A percentile compares a stretch with the other conserved stretches of the same genome.
Evolutionary conservation across 805 yeast genomes (phyloP).

Genomic region (Wickerhamiella australiensis): DNA sequence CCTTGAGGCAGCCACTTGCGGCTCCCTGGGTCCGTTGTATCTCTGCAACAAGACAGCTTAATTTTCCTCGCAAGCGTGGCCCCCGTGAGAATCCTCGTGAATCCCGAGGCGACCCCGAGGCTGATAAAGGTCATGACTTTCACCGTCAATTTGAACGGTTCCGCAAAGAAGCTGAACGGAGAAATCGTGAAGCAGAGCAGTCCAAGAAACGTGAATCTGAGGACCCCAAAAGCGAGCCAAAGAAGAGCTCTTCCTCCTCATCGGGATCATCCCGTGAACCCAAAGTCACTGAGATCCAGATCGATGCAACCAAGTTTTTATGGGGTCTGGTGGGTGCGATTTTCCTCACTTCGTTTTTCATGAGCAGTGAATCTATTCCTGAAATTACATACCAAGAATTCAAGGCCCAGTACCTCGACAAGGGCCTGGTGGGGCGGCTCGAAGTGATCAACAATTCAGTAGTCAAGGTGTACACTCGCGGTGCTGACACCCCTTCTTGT

Average conservation of each 20-base stretch:
- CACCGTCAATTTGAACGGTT: not conserved
- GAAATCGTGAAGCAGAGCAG: not conserved
- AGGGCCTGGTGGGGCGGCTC: conserved; percentile 63
- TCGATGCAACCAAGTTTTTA: conserved; percentile 21
- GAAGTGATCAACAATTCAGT: conserved; percentile 59
- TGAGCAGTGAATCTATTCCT: conserved; percentile 19
- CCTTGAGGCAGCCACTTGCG: not conserved
- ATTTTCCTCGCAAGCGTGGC: not conserved
- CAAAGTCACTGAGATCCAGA: conserved; percentile 13
- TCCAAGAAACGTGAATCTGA: not conserved
- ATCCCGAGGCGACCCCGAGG: not conserved
- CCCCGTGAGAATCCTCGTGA: not conserved
- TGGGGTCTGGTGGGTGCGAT: conserved; percentile 20
- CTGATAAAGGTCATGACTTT: not conserved
- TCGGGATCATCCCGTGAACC: not conserved
- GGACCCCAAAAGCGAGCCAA: not conserved
- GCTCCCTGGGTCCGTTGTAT: not conserved
- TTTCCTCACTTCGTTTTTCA: conserved; percentile 20
- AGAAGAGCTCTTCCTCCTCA: not conserved
- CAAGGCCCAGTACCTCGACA: conserved; percentile 62
- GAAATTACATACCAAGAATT: conserved; percentile 67
- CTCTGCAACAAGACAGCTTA: not conserved
- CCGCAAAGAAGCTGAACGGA: not conserved
- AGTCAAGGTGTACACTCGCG: conserved; percentile 33
- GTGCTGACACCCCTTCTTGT: conserved; percentile 36